Evolutionary conservation across 1,139 yeast species (phyloP), one percentile per base, ranked within the genome.

Genomic region (Magnusiomyces ingens): DNA sequence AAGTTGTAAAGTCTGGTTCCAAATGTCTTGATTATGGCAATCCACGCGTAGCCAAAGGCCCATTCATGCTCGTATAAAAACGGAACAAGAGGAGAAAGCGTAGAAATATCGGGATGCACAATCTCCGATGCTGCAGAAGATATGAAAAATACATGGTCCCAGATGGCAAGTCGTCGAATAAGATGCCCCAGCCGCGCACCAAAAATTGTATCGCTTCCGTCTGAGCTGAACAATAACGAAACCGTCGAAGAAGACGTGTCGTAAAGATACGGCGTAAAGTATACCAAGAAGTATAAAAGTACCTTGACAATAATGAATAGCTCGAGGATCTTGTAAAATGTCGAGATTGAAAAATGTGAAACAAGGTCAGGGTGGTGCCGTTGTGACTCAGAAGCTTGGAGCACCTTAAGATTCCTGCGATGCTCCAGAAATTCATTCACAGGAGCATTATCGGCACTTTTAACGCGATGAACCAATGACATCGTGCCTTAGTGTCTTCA

Each of bases 21-120:
- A n/a, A 42, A 63, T 11, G 48, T 55, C 48, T 70, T 67, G 21
- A 88, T 69, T 2, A 81, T 55, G 46, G 78, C 64, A 72, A 85
- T 77, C 95, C 96, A 90, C 2, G 81, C 67, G 5, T 88, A 85
- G 43, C 95, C 84, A 67, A 89, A 93, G 8, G 95, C 97, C 77
- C 81, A 86, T 69, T 89, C 95, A 67, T 93, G 96, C 67, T 93
- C 98, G 67, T 75, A 90, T 40, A 68, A 66, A 1, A 71, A 66
- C 3, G 41, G 41, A n/a, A 37, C 41, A 13, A 15, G 41, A 4
- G 45, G 45, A 43, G 29, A 12, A n/a, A 13, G n/a, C 13, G n/a
- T 12, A 26, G 22, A 15, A 43, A 43, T 11, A 43, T n/a, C 21
- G 35, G 22, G 45, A 43, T 19, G 21, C 15, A 19, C 17, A 43